Evolutionary conservation across 139 green algal genomes (phyloP).

Genomic region (Ettlia oleoabundans): DNA sequence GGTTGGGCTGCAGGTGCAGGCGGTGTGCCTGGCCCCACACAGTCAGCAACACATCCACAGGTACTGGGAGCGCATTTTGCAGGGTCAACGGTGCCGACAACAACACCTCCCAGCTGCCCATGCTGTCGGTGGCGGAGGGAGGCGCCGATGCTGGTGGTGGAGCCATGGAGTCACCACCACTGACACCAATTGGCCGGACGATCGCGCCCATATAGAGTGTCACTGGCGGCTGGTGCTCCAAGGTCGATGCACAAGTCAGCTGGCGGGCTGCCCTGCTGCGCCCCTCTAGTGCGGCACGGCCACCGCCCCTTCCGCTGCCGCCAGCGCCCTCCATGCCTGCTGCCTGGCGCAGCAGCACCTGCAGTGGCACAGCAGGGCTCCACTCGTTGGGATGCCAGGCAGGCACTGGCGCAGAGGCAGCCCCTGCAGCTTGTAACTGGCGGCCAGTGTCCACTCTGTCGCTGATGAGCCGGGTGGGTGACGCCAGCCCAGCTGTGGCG

Average conservation of each 20-base stretch:
- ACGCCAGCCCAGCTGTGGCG: slow-evolving; percentile 12
- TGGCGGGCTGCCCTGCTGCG: neutral
- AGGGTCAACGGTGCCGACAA: slow-evolving; percentile 60
- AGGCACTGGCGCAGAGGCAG: neutral
- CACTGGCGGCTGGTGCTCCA: neutral
- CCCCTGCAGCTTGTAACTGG: neutral
- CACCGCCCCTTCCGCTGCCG: neutral
- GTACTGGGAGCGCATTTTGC: slow-evolving; percentile 67
- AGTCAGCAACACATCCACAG: slow-evolving; percentile 42
- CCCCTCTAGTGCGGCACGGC: neutral
- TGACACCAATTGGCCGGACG: too few species aligned
- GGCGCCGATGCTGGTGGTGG: neutral
- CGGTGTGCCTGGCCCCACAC: slow-evolving; percentile 4
- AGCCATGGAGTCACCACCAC: too few species aligned
- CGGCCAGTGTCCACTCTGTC: slow-evolving; percentile 42
- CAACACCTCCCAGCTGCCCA: slow-evolving; percentile 51
- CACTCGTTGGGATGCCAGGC: slow-evolving; percentile 34
- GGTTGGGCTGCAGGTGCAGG: slow-evolving; percentile 39
- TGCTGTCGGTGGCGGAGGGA: neutral
- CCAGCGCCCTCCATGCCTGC: neutral
- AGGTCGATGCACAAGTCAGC: neutral
- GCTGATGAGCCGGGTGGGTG: neutral
- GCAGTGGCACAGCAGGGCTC: slow-evolving; percentile 44
- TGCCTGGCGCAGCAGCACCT: slow-evolving; percentile 43
- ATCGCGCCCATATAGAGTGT: slow-evolving; percentile 12